Base-by-base conservation (phyloP, 2,329 filamentous ascomycete genomes). In the Fusarium odoratissimum region DNA sequence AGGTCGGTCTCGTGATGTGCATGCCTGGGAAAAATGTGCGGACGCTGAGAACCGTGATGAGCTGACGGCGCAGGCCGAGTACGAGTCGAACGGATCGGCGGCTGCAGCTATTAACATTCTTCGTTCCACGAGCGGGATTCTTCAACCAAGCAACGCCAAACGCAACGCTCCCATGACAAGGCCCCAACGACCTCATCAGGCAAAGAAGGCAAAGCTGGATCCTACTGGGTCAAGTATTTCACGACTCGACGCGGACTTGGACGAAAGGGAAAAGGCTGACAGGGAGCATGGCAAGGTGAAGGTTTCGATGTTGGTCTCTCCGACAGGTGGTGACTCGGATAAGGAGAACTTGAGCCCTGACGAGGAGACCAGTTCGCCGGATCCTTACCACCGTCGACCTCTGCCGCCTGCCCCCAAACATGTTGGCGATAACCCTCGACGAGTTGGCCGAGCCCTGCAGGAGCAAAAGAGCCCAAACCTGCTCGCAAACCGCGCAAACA, bases 1-100 rank as follows among this genome's bases (percentile, higher is more conserved):
- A 62, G 93, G 93, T 60, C 89, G 95, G 63, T 97, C 95, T 64
- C 91, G 94, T 60, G 93, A 98, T 80, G 93, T 95, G 23, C 91
- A 95, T 56, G 93, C 92, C 11, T 98, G 95, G 95, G 94, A 97
- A 78, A 94, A 94, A 64, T 95, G 93, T 83, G 95, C 94, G 77
- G 94, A 97, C 79, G 91, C 91, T 12, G 93, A 96, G 73, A 84
- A 89, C 57, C 91, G 92, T 46, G 93, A 94, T 77, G 93, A 94
- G 73, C 84, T 97, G 61, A 95, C 92, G 28, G 89, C 89, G n/a
- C 92, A 94, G 74, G 93, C 93, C 14, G 92, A 95, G 82, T 91
- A 93, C 75, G 94, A 97, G 78, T 90, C 90, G 12, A 93, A 88
- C 74, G 94, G 93, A 28, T 95, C 93, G 45, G 94, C 93, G 60